A percentile compares a stretch with the other conserved stretches of the same genome.
Conservation (phyloP, 306 rosid genomes). For the Malus sieversii region DNA sequence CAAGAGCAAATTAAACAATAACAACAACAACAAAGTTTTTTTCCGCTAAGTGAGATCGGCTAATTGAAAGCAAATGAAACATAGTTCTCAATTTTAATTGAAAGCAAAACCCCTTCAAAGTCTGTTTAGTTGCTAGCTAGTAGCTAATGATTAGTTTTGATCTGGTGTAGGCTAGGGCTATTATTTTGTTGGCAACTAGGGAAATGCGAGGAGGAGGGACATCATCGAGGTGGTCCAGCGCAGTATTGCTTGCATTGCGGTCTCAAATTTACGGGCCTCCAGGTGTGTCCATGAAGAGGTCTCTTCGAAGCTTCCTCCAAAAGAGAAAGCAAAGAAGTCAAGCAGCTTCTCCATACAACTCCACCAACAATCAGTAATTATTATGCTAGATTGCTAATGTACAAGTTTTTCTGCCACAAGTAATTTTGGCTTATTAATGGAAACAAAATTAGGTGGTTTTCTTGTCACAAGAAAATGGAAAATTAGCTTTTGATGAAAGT, state of each 20-base stretch:
- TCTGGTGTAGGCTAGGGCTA: slow-evolving; percentile 19
- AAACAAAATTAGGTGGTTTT: too few relatives aligned
- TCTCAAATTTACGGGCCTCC: slow-evolving; percentile 8
- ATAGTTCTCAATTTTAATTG: background rate
- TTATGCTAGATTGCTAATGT: too few relatives aligned
- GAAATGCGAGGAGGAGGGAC: background rate
- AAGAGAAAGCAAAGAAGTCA: slow-evolving; percentile 14
- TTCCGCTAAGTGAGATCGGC: too few relatives aligned
- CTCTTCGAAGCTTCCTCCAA: slow-evolving; percentile 20
- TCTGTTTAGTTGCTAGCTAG: background rate
- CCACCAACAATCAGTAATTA: background rate
- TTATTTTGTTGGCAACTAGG: background rate
- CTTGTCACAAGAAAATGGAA: too few relatives aligned
- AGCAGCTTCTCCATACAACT: slow-evolving; percentile 1
- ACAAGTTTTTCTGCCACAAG: background rate
- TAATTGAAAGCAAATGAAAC: background rate
- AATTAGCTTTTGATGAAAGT: too few relatives aligned
- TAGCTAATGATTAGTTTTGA: background rate
- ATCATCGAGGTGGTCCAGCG: background rate
- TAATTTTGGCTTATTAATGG: too few relatives aligned
- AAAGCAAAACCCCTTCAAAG: background rate
- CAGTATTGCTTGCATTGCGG: background rate
- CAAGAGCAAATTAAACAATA: background rate
- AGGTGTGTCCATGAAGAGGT: slow-evolving; percentile 13
- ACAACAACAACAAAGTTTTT: too few relatives aligned